Evolutionary conservation across 2,329 filamentous ascomycete genomes (phyloP).

Genomic region (Verticillium alfalfae): DNA sequence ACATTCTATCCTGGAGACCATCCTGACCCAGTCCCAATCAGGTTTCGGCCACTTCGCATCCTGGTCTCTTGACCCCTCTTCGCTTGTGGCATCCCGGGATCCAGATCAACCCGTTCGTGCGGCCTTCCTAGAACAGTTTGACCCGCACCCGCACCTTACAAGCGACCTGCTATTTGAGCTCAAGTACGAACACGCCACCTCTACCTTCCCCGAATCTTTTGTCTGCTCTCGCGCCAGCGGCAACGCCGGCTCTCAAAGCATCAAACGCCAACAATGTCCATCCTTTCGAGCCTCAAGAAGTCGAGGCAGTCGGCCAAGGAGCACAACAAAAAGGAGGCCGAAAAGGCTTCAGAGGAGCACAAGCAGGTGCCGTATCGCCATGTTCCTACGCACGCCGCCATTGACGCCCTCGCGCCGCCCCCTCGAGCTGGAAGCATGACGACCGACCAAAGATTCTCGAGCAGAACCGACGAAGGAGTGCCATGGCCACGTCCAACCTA

Average conservation of each 20-base stretch:
- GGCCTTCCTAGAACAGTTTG: not conserved
- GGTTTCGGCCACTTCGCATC: not conserved
- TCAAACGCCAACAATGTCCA: conserved; percentile 38
- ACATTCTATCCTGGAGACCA: not conserved
- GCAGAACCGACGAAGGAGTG: conserved; percentile 43
- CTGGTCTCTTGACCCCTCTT: not conserved
- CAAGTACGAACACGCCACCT: not conserved
- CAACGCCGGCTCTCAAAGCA: not conserved
- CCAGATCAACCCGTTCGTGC: not conserved
- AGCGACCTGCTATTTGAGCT: not conserved
- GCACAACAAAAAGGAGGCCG: conserved; percentile 40
- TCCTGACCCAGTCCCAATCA: not conserved
- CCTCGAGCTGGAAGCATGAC: conserved; percentile 41
- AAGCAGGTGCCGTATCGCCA: conserved; percentile 40
- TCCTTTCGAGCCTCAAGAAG: conserved; percentile 48
- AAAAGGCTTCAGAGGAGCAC: conserved; percentile 33
- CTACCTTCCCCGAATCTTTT: not conserved
- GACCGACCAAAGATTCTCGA: conserved; percentile 44
- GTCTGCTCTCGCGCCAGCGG: not conserved
- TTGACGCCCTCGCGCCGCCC: conserved; percentile 51
- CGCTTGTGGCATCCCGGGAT: not conserved
- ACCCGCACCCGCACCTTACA: not conserved
- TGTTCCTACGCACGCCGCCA: conserved; percentile 55
- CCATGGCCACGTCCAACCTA: conserved; percentile 35
- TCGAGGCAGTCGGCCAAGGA: conserved; percentile 52